Conservation (phyloP, 192 early-diverging fungal genomes). For the Paraglomus occultum region DNA sequence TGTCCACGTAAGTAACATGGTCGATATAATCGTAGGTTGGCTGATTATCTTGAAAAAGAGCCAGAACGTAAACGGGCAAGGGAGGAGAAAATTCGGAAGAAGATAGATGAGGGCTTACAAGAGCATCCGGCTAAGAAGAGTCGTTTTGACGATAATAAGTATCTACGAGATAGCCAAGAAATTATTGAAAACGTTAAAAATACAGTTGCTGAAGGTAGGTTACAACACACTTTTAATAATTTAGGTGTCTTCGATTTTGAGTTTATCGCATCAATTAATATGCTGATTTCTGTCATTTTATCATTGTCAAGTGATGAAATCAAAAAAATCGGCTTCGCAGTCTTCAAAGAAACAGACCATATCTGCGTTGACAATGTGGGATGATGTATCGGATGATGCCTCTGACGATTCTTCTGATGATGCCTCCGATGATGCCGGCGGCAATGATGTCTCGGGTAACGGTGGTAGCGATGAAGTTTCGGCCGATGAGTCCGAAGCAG, state of each 20-base stretch:
- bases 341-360: not conserved
- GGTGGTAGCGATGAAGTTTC: too few species aligned
- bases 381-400: not conserved
- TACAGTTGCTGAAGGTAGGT: slow-evolving; percentile 46
- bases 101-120: slow-evolving; percentile 74
- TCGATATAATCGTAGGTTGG: slow-evolving; percentile 44
- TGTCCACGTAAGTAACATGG: not conserved
- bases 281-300: not conserved
- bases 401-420: not conserved
- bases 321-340: slow-evolving; percentile 13
- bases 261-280: not conserved
- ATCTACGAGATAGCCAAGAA: slow-evolving; percentile 63
- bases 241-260: not conserved
- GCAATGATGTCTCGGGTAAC: too few species aligned
- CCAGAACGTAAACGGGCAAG: slow-evolving; percentile 64
- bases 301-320: slow-evolving; percentile 24
- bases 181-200: slow-evolving; percentile 60
- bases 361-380: not conserved
- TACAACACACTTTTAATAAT: not conserved
- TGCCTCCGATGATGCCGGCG: too few species aligned
- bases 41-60: slow-evolving; percentile 68
- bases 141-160: slow-evolving; percentile 83
- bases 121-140: slow-evolving; percentile 62
- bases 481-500: too few species aligned
- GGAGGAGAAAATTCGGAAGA: slow-evolving; percentile 61